Evolutionary conservation across 2,329 filamentous ascomycete species (phyloP), one percentile per base, ranked within the genome.

Genomic region (Stachybotrys elegans): DNA sequence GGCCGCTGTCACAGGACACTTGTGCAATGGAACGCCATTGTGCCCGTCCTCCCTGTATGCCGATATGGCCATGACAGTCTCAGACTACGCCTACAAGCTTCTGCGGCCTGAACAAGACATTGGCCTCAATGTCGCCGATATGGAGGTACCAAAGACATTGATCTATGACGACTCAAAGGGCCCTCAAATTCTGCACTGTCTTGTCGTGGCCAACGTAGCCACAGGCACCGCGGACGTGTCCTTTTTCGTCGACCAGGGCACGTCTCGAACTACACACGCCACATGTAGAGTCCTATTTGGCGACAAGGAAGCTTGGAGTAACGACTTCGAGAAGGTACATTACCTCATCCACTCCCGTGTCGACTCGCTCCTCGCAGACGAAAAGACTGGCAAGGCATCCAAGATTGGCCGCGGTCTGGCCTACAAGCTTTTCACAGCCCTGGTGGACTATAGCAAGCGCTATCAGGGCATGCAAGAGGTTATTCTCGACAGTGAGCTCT

Each of bases 51-150:
- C 71, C 5, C 58, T 52, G 8, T 57, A 83, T 48, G 79, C 77
- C 12, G 82, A 86, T 49, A 83, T 84, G 63, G 79, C 77, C 2
- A 72, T 80, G 61, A 86, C 81, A 2, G 63, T 84, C n/a, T 75
- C 73, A 43, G 72, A 79, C 51, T 84, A 86, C 29, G 16, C 48
- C 6, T 13, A 43, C 2, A 11, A 43, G n/a, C 41, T 36, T 2
- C 32, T 45, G 20, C 40, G 45, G 3, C 21, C 38, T 12, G 43
- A 43, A 8, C 34, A 41, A 19, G 25, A 40, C 20, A 43, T 44
- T 34, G 17, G 44, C 4, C 34, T 74, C 9, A 73, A 74, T 29
- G 70, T 50, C 32, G 43, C 62, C 12, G 70, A 74, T 48, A 73
- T 74, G 70, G 68, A 68, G 34, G 64, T 73, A 12, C 23, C 41